Conservation (phyloP, 495 filamentous ascomycete species). For the Bombardia bombarda region DNA sequence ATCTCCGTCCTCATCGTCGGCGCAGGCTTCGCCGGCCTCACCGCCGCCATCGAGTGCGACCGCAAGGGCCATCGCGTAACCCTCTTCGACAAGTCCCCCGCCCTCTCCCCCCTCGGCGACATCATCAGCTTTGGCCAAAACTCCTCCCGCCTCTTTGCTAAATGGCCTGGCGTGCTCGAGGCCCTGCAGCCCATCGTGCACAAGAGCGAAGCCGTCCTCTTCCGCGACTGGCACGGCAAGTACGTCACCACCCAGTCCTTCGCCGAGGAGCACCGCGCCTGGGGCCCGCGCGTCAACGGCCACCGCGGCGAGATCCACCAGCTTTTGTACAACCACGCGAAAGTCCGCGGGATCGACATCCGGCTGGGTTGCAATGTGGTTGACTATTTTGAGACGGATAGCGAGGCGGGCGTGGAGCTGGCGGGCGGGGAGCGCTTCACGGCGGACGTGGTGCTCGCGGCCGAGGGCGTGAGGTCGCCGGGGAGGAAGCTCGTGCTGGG, state of each 20-base stretch:
- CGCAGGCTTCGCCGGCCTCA: constrained; percentile 36
- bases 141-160: constrained; percentile 29
- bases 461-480: constrained; percentile 45
- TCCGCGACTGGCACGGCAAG: constrained; percentile 26
- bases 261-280: constrained; percentile 2
- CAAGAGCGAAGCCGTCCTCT: constrained; percentile 28
- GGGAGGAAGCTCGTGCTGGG: constrained; percentile 42
- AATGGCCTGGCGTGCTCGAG: constrained; percentile 34
- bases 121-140: constrained; percentile 41
- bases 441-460: constrained; percentile 47
- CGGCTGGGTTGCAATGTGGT: constrained; percentile 36
- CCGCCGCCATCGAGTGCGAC: constrained; percentile 53
- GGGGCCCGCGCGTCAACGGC: constrained; percentile 24
- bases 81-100: constrained; percentile 38
- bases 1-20: constrained; percentile 45
- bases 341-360: constrained; percentile 38
- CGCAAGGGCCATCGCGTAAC: constrained; percentile 52
- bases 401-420: constrained; percentile 38
- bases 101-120: constrained; percentile 30
- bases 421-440: constrained; percentile 33
- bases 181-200: constrained; percentile 28
- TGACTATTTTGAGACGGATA: constrained; percentile 42
- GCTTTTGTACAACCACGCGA: constrained; percentile 40
- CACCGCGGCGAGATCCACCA: constrained; percentile 47
- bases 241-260: constrained; percentile 17